Evolutionary conservation across 768 basidiomycete genomes (phyloP), one percentile per base, ranked within the genome.

Genomic region (Mycena belliarum): DNA sequence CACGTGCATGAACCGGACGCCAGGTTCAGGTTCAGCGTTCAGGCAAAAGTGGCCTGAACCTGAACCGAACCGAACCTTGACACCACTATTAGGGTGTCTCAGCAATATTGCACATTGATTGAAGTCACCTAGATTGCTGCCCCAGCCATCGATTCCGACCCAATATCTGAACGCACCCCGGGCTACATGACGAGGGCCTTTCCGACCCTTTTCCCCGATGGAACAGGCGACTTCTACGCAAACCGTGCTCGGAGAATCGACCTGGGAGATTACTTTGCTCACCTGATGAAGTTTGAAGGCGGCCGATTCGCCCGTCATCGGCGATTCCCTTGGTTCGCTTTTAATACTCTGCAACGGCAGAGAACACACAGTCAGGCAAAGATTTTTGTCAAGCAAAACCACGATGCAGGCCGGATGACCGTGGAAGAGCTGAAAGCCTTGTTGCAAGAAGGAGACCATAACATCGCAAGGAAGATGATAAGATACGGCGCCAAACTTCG

Each of bases 171-270:
- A n/a, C n/a, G n/a, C n/a, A n/a, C n/a, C n/a, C n/a, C n/a, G n/a
- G n/a, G n/a, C n/a, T n/a, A n/a, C n/a, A n/a, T n/a, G n/a, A n/a
- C n/a, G n/a, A n/a, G n/a, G n/a, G 66, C 66, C 4, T 70, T 70
- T 44, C 68, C 69, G 4, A 61, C 68, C 15, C 49, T 70, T 8
- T 70, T 69, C 50, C 63, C 65, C 10, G 52, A 55, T 51, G 66
- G 67, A 1, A 42, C 51, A 20, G 65, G 55, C 4, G 67, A 69
- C 40, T 66, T 62, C 28, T 33, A 51, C 33, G 26, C 49, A 15
- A 6, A 23, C 3, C 44, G 63, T 2, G n/a, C 52, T 1, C 29
- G 25, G 5, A 33, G 50, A 38, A 61, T 68, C 6, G 48, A 46
- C 10, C 46, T 66, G 41, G 48, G 49, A 2, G 67, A 66, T 20